A percentile compares a stretch with the other conserved stretches of the same genome.
Conservation (phyloP, 2,329 filamentous ascomycete genomes). For the Rhinocladiella similis region DNA sequence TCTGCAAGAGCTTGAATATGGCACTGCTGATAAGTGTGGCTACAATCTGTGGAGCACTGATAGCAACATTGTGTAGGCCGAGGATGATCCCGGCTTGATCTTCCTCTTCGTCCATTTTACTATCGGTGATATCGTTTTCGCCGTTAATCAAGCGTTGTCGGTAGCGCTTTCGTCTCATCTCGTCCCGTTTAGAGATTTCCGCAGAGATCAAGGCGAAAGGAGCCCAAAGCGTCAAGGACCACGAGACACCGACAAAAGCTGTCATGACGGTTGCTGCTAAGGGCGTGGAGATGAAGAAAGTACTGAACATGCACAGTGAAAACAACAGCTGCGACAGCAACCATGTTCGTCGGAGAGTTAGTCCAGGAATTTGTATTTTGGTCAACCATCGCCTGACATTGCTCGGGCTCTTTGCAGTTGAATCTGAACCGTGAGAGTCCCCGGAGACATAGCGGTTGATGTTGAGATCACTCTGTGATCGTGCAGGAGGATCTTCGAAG, state of each 20-base stretch:
- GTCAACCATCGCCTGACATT: constrained; percentile 49
- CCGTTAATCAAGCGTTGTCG: constrained; percentile 32
- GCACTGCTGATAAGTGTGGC: constrained; percentile 81
- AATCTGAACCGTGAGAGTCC: constrained; percentile 4
- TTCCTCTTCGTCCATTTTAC: constrained; percentile 46
- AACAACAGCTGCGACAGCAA: constrained; percentile 83
- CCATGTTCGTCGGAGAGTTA: constrained; percentile 89
- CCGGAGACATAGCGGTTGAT: neutral
- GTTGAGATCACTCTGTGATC: constrained; percentile 23
- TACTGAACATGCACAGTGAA: constrained; percentile 73
- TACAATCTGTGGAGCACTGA: constrained; percentile 87
- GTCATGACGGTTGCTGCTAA: constrained; percentile 74
- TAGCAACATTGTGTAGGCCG: constrained; percentile 93
- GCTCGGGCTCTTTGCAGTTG: constrained; percentile 7
- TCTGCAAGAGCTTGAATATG: constrained; percentile 84
- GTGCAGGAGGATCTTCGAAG: neutral
- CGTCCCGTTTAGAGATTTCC: constrained; percentile 82
- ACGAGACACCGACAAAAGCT: constrained; percentile 81
- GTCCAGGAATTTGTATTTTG: constrained; percentile 71
- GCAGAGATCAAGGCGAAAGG: constrained; percentile 93
- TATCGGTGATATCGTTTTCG: constrained; percentile 32
- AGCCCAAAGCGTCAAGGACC: constrained; percentile 91
- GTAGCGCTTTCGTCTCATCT: constrained; percentile 53
- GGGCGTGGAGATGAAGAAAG: constrained; percentile 73
- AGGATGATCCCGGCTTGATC: constrained; percentile 88